These are phyloP conservation scores for Penicillium hordei DNA, from an alignment of 2,329 filamentous ascomycete genomes.

Conservation along the genomic window DNA sequence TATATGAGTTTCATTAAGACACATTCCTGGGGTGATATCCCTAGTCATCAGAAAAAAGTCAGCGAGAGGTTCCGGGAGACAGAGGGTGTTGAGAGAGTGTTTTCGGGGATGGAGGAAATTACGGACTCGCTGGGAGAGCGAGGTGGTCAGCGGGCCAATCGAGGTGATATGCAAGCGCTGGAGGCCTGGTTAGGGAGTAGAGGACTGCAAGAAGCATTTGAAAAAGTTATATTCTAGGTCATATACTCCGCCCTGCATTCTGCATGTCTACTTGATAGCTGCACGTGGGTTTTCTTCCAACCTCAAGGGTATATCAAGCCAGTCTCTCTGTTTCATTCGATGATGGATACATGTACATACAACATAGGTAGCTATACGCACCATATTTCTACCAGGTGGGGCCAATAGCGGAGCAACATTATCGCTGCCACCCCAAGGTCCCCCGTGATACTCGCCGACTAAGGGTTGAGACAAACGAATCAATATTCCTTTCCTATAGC, in stretches of 20 bases:
- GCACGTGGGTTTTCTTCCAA: neutral
- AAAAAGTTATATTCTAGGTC: constrained; percentile 34
- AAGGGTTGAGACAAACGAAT: neutral
- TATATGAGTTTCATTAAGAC: constrained; percentile 66
- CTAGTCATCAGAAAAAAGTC: constrained; percentile 62
- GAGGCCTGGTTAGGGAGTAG: constrained; percentile 30
- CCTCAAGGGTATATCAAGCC: neutral
- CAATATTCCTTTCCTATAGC: neutral
- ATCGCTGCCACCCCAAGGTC: neutral
- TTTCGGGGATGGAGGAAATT: constrained; percentile 35
- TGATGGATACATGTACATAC: neutral
- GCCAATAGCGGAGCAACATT: neutral
- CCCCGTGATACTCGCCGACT: neutral
- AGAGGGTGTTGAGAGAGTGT: constrained; percentile 43
- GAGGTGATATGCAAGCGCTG: constrained; percentile 38
- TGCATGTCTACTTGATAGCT: neutral
- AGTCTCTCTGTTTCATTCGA: neutral
- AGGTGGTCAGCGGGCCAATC: constrained; percentile 35
- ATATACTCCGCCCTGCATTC: neutral
- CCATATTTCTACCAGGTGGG: too few species aligned
- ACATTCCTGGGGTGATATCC: constrained; percentile 63
- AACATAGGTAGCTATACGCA: too few species aligned
- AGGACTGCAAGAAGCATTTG: constrained; percentile 34
- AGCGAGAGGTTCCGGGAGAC: constrained; percentile 49
- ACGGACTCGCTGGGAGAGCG: constrained; percentile 35